Percentiles rank a stretch among this genome's conserved stretches.
These are phyloP conservation scores for Blastobotrys serpentis DNA, from an alignment of 1,139 yeast genomes.

Conservation along the genomic window DNA sequence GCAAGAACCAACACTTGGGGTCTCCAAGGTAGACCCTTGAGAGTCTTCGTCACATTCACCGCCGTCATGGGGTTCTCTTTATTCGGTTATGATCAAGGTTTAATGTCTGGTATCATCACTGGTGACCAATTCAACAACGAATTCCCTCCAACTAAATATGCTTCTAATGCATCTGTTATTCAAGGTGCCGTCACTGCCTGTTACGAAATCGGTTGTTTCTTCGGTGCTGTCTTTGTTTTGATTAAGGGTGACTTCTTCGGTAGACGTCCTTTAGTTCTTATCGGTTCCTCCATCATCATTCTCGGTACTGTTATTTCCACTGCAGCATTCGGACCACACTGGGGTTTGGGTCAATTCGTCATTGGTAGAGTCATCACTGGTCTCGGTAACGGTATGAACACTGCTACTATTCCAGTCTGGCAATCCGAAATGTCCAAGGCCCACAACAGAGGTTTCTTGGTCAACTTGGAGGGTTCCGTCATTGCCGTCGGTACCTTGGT, in stretches of 20 bases:
- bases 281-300: constrained; percentile 53
- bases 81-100: constrained; percentile 80
- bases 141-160: constrained; percentile 45
- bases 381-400: constrained; percentile 73
- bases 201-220: constrained; percentile 77
- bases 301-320: constrained; percentile 60
- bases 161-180: constrained; percentile 32
- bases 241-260: constrained; percentile 40
- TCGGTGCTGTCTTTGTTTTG: constrained; percentile 67
- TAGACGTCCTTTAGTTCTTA: constrained; percentile 44
- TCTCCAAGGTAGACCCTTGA: constrained; percentile 45
- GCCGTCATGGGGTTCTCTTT: constrained; percentile 68
- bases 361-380: constrained; percentile 78
- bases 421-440: constrained; percentile 78
- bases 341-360: constrained; percentile 66
- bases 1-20: constrained; percentile 35
- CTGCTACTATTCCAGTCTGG: constrained; percentile 82
- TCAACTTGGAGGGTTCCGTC: constrained; percentile 68
- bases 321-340: constrained; percentile 63
- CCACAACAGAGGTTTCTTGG: constrained; percentile 70
- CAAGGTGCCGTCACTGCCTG: constrained; percentile 74
- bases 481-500: constrained; percentile 70
- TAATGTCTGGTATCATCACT: constrained; percentile 62
- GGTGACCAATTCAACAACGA: constrained; percentile 57
- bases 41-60: constrained; percentile 49